phyloP scores from a whole-genome alignment of 1,284 basidiomycete genomes.

The Meira miltonrushii region DNA sequence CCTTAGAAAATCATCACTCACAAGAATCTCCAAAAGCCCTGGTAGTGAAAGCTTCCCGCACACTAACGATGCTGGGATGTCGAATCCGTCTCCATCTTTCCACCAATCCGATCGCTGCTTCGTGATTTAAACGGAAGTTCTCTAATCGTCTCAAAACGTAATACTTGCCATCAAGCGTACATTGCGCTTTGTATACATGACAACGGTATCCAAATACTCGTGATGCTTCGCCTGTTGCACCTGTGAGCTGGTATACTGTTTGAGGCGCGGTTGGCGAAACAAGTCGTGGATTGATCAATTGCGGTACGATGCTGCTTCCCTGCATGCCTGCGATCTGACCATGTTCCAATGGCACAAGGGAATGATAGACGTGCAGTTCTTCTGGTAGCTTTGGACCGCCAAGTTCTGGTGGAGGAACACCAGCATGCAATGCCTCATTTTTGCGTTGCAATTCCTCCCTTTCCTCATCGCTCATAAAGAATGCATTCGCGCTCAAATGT shows the following conservation, averaged over 20 bases:
- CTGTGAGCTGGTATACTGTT: conserved; percentile 26
- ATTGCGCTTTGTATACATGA: conserved; percentile 75
- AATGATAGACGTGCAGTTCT: conserved; percentile 85
- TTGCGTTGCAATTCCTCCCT: conserved; percentile 74
- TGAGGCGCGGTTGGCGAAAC: conserved; percentile 22
- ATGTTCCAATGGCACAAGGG: conserved; percentile 70
- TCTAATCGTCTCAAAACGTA: conserved; percentile 80
- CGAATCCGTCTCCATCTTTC: conserved; percentile 81
- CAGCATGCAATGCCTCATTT: conserved; percentile 67
- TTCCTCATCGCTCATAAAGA: conserved; percentile 68
- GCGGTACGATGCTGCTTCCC: conserved; percentile 24
- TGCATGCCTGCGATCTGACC: conserved; percentile 20
- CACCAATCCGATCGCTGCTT: conserved; percentile 73
- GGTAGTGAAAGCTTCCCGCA: conserved; percentile 93
- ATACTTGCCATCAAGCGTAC: conserved; percentile 69
- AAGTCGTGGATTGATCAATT: conserved; percentile 30
- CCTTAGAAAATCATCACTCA: conserved; percentile 54
- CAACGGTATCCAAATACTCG: conserved; percentile 62
- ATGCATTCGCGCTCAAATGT: conserved; percentile 55
- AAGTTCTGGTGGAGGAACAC: conserved; percentile 43
- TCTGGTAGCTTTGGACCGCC: conserved; percentile 67
- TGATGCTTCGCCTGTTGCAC: conserved; percentile 42
- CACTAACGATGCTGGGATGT: conserved; percentile 79
- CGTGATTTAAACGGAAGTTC: conserved; percentile 67
- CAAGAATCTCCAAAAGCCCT: conserved; percentile 87